Conservation (phyloP, 2,329 filamentous ascomycete genomes). For the Phaeosphaeria sp. region DNA sequence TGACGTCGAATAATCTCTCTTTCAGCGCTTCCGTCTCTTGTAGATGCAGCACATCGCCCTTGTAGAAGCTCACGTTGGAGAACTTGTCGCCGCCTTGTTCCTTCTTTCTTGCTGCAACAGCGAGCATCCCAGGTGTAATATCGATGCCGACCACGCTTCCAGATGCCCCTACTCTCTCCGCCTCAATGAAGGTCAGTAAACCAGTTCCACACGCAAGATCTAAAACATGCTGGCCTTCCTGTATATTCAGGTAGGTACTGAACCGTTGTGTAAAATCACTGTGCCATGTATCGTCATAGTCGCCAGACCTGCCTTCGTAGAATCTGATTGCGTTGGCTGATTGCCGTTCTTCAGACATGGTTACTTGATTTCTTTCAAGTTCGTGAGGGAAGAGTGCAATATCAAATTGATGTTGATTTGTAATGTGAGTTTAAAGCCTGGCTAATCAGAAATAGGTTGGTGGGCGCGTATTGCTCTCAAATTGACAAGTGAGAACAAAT, state of each 20-base stretch:
- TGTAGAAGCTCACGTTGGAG: constrained; percentile 42
- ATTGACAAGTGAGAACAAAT: not conserved
- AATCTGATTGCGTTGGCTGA: constrained; percentile 39
- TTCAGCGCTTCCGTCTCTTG: constrained; percentile 31
- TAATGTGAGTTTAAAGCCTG: not conserved
- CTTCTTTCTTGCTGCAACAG: constrained; percentile 42
- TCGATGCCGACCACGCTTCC: constrained; percentile 53
- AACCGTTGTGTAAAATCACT: constrained; percentile 49
- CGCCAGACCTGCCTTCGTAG: constrained; percentile 44
- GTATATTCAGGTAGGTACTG: constrained; percentile 36
- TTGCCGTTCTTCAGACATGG: constrained; percentile 29
- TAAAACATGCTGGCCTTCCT: constrained; percentile 51
- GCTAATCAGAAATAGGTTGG: not conserved
- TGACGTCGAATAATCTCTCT: constrained; percentile 40
- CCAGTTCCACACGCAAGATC: constrained; percentile 58
- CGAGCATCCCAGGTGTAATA: constrained; percentile 51
- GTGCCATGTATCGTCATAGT: constrained; percentile 54
- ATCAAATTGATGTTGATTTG: not conserved
- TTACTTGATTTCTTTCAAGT: not conserved
- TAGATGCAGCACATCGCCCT: constrained; percentile 49
- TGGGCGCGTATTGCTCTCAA: constrained; percentile 1
- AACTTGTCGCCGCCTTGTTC: constrained; percentile 32
- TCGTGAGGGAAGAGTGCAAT: not conserved
- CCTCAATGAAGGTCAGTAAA: constrained; percentile 49
- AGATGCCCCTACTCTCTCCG: constrained; percentile 46